Base-by-base conservation (phyloP, 352 stramenopile genomes). In the Hyaloperonospora arabidopsidis region DNA sequence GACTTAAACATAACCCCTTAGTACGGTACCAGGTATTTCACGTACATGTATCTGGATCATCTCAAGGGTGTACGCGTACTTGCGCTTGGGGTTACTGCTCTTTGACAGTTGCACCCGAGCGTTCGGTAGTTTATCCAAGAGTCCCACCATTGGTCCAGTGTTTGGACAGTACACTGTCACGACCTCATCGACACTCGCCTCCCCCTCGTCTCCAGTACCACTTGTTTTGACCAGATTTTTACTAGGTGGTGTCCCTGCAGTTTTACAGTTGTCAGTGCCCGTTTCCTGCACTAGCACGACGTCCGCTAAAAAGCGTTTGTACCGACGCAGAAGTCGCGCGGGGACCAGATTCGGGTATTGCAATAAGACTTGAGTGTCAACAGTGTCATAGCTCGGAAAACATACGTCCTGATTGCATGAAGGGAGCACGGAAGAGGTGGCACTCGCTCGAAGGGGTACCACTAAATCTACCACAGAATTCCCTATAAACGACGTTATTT, bases 151-250 rank as follows among this genome's bases (percentile, higher is more conserved):
- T 2, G 83, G 83, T 1, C 83, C 83, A 1, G 83, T 93, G 51
- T 93, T 93, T 0, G 83, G 83, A 7, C 80, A 90, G 58, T 93
- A 86, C 29, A 93, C 70, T n/a, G 83, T 93, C 38, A 85, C 57
- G 19, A 79, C 53, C 5, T 66, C 54, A 5, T 52, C 40, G 18
- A 6, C 36, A 2, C 59, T 41, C 17, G 40, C 48, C 6, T 68
- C 52, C 10, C 58, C 65, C 0, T 39, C 22, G 14, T 56, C 45
- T 12, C 41, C 44, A 14, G 34, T 21, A 18, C 63, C 44, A 10
- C 56, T 36, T 2, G 32, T 38, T 4, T 35, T 28, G 17, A 39
- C 53, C 3, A 55, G 35, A 10, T 52, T 18, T 14, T 6, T 2
- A 11, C 18, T 46, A 25, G 28, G 22, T 1, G 50, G 4, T 32